These are phyloP conservation scores for Penicillium brasilianum DNA, from an alignment of 2,329 filamentous ascomycete species.

Conservation along the genomic window DNA sequence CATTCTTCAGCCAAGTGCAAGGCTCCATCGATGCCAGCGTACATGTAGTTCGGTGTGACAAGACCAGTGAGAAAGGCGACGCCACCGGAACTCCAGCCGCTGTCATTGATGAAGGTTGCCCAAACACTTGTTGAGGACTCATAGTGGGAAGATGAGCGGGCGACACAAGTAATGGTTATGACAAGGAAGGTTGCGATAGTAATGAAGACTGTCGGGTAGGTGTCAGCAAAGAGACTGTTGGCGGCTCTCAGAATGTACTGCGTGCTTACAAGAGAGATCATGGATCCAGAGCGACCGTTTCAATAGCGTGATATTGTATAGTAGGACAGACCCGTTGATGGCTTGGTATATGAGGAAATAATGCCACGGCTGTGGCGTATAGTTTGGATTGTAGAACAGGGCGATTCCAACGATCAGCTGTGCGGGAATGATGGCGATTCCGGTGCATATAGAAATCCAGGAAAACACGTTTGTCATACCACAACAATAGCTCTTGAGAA, in stretches of 20 bases:
- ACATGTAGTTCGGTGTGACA: neutral
- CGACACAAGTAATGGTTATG: neutral
- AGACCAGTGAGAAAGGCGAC: neutral
- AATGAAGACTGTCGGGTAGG: neutral
- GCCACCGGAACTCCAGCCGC: neutral
- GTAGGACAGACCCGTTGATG: neutral
- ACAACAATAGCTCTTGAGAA: neutral
- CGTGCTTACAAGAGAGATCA: neutral
- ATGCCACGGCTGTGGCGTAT: neutral
- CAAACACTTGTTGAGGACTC: neutral
- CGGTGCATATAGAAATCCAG: conserved; percentile 1
- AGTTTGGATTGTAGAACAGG: neutral
- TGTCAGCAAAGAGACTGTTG: too few species aligned
- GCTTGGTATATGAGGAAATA: conserved; percentile 1
- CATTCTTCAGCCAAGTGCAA: conserved; percentile 2
- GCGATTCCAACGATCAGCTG: neutral
- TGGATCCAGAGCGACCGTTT: neutral
- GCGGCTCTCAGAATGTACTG: too few species aligned
- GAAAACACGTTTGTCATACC: neutral
- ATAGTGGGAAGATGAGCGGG: neutral
- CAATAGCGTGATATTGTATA: neutral
- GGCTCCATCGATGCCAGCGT: neutral
- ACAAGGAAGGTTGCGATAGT: neutral
- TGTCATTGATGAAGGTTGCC: conserved; percentile 2
- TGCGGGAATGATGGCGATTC: conserved; percentile 2